Base-by-base conservation (phyloP, 192 early-diverging fungal genomes). In the Spizellomyces sp. region DNA sequence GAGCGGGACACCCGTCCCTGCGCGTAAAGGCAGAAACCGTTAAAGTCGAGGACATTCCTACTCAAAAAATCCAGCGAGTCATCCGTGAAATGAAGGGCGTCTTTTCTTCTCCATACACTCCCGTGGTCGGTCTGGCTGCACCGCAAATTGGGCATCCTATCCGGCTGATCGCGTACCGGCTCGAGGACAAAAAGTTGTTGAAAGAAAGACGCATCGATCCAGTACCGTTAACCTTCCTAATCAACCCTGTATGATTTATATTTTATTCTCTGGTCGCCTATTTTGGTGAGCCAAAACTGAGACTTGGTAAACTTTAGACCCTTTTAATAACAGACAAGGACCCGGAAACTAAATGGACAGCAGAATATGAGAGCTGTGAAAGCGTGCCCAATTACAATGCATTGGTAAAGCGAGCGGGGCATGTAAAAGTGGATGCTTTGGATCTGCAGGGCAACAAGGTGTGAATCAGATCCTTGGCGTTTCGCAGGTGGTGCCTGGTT, bases 301-400 rank as follows among this genome's bases (percentile, higher is more conserved):
- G 27, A 36, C 27, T 36, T 36, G 27, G 27, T 36, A 36, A 36
- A 36, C 27, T 36, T 36, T 36, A 36, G 27, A 36, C 27, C 27
- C 27, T 36, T 54, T 54, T 19, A 54, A 54, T 54, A 19, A 48
- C 70, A 43, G 73, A 74, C 45, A 66, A 54, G 15, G 12, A 14
- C 41, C 27, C 27, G 27, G 27, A 36, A 36, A 36, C 27, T 3
- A 36, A 15, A 8, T 12, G 66, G 75, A 42, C 56, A 7, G 55
- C 64, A 14, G 78, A 82, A 19, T 85, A 85, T 43, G 84, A 85
- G 69, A 64, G 54, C 14, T 86, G 84, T 58, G 81, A 83, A 57
- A 78, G 75, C 7, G 59, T 86, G 48, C 84, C 84, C 9, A 47
- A 59, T 10, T 86, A 83, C 67, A 82, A 79, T 68, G 76, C 58